Base-by-base conservation (phyloP, 148 eudicot genomes). In the Drosera capensis region DNA sequence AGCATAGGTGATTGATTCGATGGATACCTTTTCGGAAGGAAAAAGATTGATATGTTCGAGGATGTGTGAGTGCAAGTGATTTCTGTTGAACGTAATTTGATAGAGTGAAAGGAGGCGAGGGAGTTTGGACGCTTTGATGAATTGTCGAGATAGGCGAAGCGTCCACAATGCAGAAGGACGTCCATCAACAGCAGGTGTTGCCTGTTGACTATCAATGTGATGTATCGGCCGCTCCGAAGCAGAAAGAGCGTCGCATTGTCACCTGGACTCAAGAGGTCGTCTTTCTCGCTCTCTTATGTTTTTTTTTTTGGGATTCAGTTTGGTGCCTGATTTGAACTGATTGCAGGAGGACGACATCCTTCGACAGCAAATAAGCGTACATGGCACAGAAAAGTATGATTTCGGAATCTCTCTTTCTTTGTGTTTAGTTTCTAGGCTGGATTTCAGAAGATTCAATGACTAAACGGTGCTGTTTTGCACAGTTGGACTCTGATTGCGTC, bases 341-440 rank as follows among this genome's bases (percentile, higher is more conserved):
- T 74, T 66, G 52, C 81, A 90, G 97, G 94, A 84, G 60, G 97
- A 88, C 70, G 93, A 88, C 68, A 71, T 88, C 60, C 67, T 88
- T 51, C 67, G 97, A 13, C 83, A 88, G 49, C 92, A 83, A 68
- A 84, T 88, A 36, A 56, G 76, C 45, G 23, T 60, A 47, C 79
- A 83, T 69, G 97, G 94, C 39, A 83, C 92, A 44, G 87, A 80
- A 34, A 88, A 75, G 97, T 88, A 36, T 34, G 26, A 20, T 20
- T 56, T 44, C 36, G 17, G 18, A 9, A 6, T 23, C 60, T 49
- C 7, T 0, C 1, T 36, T 51, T 8, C 9, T 14, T 2, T 60
- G 12, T 9, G 38, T 54, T 20, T 43, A 12, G 20, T 14, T 48
- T 43, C 53, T 38, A 37, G 43, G 25, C 1, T 34, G n/a, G 20